Evolutionary conservation across 805 yeast species (phyloP).

Genomic region (Teunomyces panamensis): DNA sequence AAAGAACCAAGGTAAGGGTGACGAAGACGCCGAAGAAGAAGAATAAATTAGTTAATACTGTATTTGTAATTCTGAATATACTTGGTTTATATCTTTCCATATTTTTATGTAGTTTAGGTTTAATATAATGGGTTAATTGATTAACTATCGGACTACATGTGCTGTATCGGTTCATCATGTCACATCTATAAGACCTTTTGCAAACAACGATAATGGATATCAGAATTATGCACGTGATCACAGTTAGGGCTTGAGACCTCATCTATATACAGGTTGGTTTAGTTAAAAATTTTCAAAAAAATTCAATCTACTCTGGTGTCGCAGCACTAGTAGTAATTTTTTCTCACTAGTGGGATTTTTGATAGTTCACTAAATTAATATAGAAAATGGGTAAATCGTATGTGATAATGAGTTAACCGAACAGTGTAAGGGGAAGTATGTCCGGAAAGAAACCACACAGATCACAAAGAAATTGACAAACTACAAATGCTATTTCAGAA

Average conservation of each 20-base stretch:
- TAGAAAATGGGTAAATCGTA: conserved; percentile 39
- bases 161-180: no score
- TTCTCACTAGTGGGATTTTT: conserved; percentile 5
- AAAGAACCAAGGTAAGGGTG: conserved; percentile 70
- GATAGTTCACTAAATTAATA: conserved; percentile 15
- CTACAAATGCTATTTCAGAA: neutral
- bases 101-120: conserved; percentile 10
- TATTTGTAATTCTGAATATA: conserved; percentile 8
- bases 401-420: conserved; percentile 14
- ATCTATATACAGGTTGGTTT: neutral
- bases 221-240: neutral
- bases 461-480: neutral
- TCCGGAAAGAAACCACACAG: neutral
- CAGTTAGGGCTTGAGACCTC: conserved; percentile 7
- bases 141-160: no score
- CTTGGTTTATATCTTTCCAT: conserved; percentile 10
- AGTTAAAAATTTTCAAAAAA: conserved; percentile 9
- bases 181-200: neutral
- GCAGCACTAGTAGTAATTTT: conserved; percentile 3
- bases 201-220: neutral
- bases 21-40: conserved; percentile 69
- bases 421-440: neutral
- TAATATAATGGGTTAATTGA: conserved; percentile 5
- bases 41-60: conserved; percentile 50
- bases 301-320: conserved; percentile 1